These are phyloP conservation scores for Heliocybe sulcata DNA, from an alignment of 1,284 basidiomycete genomes.

Conservation along the genomic window DNA sequence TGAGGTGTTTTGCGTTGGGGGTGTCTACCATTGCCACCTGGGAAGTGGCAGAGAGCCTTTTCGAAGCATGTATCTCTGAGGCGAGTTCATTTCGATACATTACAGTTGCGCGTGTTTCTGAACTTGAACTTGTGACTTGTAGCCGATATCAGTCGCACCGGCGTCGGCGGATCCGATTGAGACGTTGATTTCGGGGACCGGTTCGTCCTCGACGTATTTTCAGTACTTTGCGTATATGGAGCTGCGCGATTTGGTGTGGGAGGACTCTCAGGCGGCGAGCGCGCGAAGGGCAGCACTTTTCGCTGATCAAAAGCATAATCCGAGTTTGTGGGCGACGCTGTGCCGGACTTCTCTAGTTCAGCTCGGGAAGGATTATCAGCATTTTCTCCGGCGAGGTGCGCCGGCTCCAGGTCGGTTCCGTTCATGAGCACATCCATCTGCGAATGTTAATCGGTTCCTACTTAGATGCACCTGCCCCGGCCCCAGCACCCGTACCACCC, in stretches of 20 bases:
- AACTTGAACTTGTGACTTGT: constrained; percentile 3
- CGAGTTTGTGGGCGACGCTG: constrained; percentile 57
- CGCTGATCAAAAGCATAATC: constrained; percentile 60
- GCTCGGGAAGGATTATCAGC: constrained; percentile 61
- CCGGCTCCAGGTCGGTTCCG: constrained; percentile 22
- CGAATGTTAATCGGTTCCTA: constrained; percentile 7
- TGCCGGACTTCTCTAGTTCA: constrained; percentile 50
- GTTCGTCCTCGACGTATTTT: constrained; percentile 40
- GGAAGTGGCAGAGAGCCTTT: constrained; percentile 54
- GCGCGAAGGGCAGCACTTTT: constrained; percentile 51
- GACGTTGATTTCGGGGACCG: constrained; percentile 52
- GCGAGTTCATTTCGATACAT: constrained; percentile 19
- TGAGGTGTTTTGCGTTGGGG: constrained; percentile 40
- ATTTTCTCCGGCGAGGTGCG: constrained; percentile 43
- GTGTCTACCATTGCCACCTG: constrained; percentile 44
- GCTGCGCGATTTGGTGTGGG: constrained; percentile 36
- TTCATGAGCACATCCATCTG: constrained; percentile 8
- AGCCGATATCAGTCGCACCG: constrained; percentile 37
- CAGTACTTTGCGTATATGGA: constrained; percentile 54
- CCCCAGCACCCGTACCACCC: constrained; percentile 15
- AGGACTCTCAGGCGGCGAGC: constrained; percentile 29
- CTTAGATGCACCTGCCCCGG: constrained; percentile 14
- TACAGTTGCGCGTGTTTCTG: neutral
- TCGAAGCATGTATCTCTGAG: constrained; percentile 45
- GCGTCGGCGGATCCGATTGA: constrained; percentile 40